Base-by-base conservation (phyloP, 345 rosid genomes). In the Populus euphratica region DNA sequence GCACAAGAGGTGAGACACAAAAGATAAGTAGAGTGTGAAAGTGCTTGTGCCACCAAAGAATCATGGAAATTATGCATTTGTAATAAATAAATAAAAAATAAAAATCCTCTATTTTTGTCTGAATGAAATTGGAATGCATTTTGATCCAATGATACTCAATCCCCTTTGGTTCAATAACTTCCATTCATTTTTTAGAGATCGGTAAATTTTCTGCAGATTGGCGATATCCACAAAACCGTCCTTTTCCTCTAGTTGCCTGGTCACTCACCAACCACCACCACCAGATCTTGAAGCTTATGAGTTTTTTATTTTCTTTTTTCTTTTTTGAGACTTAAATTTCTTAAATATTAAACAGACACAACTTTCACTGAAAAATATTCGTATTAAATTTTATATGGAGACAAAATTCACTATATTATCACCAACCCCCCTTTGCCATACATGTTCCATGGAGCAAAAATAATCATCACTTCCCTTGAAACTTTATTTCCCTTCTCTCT, bases 71-170 rank as follows among this genome's bases (percentile, higher is more conserved):
- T 1, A 2, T 59, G 63, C 63, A 10, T 56, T 23, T 54, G 62
- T 6, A 0, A 17, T 17, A 17, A 39, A 3, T 8, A 76, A 4
- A 13, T 38, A 8, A 38, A n/a, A 16, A 18, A 43, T 20, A 14
- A 52, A 44, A 36, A 29, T 21, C 18, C 16, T 79, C 33, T 50
- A n/a, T 41, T 79, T 39, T 67, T 81, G 62, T 52, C 50, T 59
- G 78, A 5, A 72, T 72, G 65, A 47, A 68, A 54, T 35, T 78
- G 69, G 44, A 61, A 72, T 7, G 41, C 84, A 80, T 76, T 91
- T 75, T 77, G 80, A 89, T 91, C 98, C 98, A 89, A 73, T 82
- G 86, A 87, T 83, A 73, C 88, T 78, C 90, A 92, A 92, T 92
- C 97, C 79, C 12, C 73, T 86, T 76, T 23, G 70, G 84, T 79